Evolutionary conservation across 2,329 filamentous ascomycete genomes (phyloP).

Genomic region (Sporothrix sp.): DNA sequence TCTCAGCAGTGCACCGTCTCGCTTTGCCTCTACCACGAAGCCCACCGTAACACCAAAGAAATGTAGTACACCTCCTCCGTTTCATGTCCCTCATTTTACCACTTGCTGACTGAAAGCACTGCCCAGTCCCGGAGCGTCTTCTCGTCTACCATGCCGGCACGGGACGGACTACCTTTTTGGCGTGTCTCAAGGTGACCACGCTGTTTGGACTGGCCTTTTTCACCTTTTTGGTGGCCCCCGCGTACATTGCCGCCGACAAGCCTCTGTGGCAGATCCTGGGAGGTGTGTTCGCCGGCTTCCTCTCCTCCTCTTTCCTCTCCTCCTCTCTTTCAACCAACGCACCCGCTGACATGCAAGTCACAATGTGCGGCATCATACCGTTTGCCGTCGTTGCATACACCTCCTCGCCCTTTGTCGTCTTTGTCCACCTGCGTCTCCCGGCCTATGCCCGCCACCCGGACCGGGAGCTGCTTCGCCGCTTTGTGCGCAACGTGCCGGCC

Average conservation of each 20-base stretch:
- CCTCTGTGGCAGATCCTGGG: constrained; percentile 28
- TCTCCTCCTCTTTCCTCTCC: background rate
- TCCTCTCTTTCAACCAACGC: background rate
- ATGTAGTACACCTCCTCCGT: background rate
- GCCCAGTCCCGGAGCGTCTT: constrained; percentile 40
- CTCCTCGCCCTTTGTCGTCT: constrained; percentile 61
- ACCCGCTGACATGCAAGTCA: constrained; percentile 31
- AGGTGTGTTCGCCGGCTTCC: constrained; percentile 29
- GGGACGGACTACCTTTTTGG: constrained; percentile 55
- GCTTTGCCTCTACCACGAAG: background rate
- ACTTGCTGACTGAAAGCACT: no score
- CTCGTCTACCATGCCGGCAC: constrained; percentile 70
- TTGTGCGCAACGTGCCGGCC: constrained; percentile 36
- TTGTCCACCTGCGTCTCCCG: constrained; percentile 61
- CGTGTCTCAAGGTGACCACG: constrained; percentile 60
- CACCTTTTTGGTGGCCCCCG: constrained; percentile 51
- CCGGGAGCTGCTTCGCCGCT: constrained; percentile 44
- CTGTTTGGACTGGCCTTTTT: constrained; percentile 61
- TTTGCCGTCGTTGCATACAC: constrained; percentile 54
- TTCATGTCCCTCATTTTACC: background rate
- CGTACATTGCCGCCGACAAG: constrained; percentile 36
- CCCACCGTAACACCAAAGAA: background rate
- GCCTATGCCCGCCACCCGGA: constrained; percentile 44
- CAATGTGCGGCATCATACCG: constrained; percentile 53
- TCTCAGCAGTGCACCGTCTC: background rate